Evolutionary conservation across 2,329 filamentous ascomycete species (phyloP).

Genomic region (Aspergillus proliferans): DNA sequence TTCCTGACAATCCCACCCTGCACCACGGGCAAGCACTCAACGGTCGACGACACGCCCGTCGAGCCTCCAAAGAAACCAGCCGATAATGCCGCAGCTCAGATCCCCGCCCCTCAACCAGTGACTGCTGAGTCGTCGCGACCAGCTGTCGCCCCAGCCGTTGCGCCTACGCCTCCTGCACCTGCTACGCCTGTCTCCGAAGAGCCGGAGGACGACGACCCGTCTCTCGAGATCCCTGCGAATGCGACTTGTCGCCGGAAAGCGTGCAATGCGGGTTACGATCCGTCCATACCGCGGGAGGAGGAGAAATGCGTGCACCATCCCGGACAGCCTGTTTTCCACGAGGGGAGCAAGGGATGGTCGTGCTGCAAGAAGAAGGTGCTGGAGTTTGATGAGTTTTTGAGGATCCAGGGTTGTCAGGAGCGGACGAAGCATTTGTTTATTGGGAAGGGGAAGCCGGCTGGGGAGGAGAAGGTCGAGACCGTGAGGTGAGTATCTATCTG

Average conservation of each 20-base stretch:
- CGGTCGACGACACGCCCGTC: conserved; percentile 65
- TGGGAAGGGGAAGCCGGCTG: conserved; percentile 58
- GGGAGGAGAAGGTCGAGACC: conserved; percentile 70
- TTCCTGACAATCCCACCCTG: conserved; percentile 90
- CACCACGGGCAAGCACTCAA: conserved; percentile 87
- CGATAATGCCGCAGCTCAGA: conserved; percentile 17
- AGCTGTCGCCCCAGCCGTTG: conserved; percentile 23
- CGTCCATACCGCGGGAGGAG: conserved; percentile 53
- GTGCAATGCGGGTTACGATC: conserved; percentile 62
- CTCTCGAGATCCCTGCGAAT: conserved; percentile 64
- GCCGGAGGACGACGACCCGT: conserved; percentile 80
- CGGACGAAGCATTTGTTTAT: conserved; percentile 80
- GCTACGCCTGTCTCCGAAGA: conserved; percentile 48
- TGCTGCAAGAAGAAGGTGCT: conserved; percentile 94
- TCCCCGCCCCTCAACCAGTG: conserved; percentile 7
- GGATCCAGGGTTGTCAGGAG: conserved; percentile 82
- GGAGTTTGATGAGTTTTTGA: conserved; percentile 98
- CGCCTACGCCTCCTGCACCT: conserved; percentile 23
- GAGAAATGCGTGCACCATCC: conserved; percentile 87
- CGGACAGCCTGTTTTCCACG: conserved; percentile 87
- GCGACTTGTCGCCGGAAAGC: conserved; percentile 70
- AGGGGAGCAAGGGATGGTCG: conserved; percentile 94
- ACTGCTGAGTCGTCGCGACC: conserved; percentile 4
- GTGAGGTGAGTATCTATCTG: conserved; percentile 56
- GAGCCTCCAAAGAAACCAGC: conserved; percentile 35